A percentile compares a stretch with the other conserved stretches of the same genome.
These are phyloP conservation scores for Plasmopara muralis DNA, from an alignment of 352 stramenopile genomes.

Conservation along the genomic window DNA sequence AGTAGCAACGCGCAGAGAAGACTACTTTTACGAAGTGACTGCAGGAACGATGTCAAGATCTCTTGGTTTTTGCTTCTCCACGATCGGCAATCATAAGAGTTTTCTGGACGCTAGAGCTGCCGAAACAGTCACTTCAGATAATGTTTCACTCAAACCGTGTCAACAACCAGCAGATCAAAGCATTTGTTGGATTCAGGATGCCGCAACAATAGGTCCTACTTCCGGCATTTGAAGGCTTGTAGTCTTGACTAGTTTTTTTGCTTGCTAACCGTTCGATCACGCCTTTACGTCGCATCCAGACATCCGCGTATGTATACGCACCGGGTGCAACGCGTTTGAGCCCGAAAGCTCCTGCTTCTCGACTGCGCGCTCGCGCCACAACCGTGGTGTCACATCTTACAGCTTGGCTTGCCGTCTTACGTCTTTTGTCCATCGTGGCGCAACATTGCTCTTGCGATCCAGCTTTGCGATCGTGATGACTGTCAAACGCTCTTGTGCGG, in stretches of 20 bases:
- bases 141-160: constrained; percentile 3
- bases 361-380: not conserved
- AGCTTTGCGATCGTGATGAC: not conserved
- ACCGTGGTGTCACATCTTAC: not conserved
- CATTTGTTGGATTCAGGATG: no score
- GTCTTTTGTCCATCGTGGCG: not conserved
- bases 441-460: not conserved
- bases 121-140: constrained; percentile 3
- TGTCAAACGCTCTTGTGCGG: not conserved
- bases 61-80: not conserved
- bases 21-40: not conserved
- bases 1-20: not conserved
- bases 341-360: constrained; percentile 2
- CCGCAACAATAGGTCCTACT: no score
- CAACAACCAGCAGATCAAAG: no score
- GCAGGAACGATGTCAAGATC: not conserved
- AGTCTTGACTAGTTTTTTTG: no score
- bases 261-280: constrained; percentile 4
- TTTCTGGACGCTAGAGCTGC: not conserved
- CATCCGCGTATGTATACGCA: not conserved
- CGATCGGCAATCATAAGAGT: not conserved
- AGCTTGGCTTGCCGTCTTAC: not conserved
- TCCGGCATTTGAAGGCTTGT: no score
- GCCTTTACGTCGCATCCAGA: not conserved
- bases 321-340: not conserved